A percentile compares a stretch with the other conserved stretches of the same genome.
phyloP scores from a whole-genome alignment of 140 eudicot genomes.

The Stevia rebaudiana region DNA sequence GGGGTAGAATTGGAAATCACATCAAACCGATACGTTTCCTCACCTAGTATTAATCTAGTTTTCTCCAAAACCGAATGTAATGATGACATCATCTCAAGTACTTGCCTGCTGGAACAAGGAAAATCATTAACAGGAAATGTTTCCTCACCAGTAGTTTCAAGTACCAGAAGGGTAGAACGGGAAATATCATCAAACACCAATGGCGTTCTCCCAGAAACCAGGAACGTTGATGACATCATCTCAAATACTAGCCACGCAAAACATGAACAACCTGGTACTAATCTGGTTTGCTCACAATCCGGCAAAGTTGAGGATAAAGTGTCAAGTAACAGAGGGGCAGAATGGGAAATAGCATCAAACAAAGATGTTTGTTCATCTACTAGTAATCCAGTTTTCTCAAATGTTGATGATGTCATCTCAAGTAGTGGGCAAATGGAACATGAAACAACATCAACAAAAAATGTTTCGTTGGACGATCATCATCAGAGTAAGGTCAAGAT shows the following conservation, averaged over 20 bases:
- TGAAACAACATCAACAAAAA: conserved; percentile 5
- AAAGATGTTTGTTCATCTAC: background rate
- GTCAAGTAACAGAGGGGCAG: background rate
- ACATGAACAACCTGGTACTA: background rate
- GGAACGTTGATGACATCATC: conserved; percentile 4
- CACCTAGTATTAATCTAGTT: conserved; percentile 4
- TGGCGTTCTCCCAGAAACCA: background rate
- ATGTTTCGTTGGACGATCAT: background rate
- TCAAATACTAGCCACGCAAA: conserved; percentile 1
- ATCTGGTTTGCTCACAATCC: conserved; percentile 1
- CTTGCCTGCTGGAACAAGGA: background rate
- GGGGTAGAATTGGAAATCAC: conserved; percentile 3
- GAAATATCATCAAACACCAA: background rate
- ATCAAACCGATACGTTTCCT: conserved; percentile 17
- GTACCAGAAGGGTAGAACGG: background rate
- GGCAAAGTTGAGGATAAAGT: background rate
- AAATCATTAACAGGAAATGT: background rate
- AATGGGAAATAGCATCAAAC: background rate
- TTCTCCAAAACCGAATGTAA: background rate
- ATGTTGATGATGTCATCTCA: conserved; percentile 1
- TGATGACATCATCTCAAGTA: conserved; percentile 1
- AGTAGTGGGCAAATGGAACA: conserved; percentile 6
- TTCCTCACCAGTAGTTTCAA: background rate
- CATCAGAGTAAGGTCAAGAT: background rate
- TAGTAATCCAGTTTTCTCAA: conserved; percentile 6